Evolutionary conservation across 2,329 filamentous ascomycete genomes (phyloP).

Genomic region (Ascochyta koolunga): DNA sequence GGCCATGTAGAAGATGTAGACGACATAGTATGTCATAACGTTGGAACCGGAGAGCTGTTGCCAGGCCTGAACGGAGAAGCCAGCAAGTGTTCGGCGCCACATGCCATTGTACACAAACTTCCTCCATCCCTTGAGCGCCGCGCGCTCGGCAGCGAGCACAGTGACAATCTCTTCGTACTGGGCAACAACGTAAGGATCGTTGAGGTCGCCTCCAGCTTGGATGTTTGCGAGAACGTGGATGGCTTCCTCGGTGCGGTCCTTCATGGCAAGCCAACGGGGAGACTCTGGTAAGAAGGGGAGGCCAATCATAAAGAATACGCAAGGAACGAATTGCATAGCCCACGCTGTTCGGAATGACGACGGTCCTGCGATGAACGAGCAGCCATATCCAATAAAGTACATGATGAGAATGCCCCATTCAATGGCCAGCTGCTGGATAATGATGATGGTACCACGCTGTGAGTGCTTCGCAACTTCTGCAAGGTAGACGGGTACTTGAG

Average conservation of each 20-base stretch:
- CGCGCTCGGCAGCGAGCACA: constrained; percentile 50
- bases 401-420: constrained; percentile 48
- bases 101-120: constrained; percentile 61
- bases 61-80: constrained; percentile 64
- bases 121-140: constrained; percentile 48
- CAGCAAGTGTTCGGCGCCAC: constrained; percentile 64
- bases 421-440: constrained; percentile 54
- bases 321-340: constrained; percentile 55
- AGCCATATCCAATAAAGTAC: constrained; percentile 57
- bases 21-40: constrained; percentile 50
- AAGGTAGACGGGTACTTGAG: constrained; percentile 54
- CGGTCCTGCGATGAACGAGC: constrained; percentile 48
- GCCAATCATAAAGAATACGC: constrained; percentile 51
- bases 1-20: constrained; percentile 67
- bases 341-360: constrained; percentile 55
- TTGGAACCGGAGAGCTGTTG: constrained; percentile 56
- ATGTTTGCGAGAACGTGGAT: constrained; percentile 53
- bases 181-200: constrained; percentile 56
- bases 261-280: constrained; percentile 58
- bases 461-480: constrained; percentile 53
- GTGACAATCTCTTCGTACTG: constrained; percentile 57
- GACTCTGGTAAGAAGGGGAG: constrained; percentile 55
- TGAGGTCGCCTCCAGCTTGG: constrained; percentile 52
- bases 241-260: constrained; percentile 54
- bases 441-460: constrained; percentile 52